phyloP scores from a whole-genome alignment of 257 asterid genomes.

The Petunia axillaris region DNA sequence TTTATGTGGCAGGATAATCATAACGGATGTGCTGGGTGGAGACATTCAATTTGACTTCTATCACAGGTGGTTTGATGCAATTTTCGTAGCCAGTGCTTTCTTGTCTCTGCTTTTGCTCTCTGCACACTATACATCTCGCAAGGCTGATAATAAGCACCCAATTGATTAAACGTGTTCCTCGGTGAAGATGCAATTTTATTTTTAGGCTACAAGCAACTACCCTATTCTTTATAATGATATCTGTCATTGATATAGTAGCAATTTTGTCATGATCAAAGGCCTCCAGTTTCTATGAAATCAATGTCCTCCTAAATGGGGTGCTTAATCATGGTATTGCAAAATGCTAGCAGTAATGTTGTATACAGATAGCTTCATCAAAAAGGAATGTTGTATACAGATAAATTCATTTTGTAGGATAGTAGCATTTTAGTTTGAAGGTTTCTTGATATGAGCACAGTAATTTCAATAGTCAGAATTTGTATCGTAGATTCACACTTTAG shows the following conservation, averaged over 20 bases:
- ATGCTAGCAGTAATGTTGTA: background rate
- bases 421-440: too few species aligned
- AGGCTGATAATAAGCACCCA: constrained; percentile 83
- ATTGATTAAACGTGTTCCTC: constrained; percentile 53
- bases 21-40: constrained; percentile 92
- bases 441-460: too few species aligned
- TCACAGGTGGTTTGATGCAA: constrained; percentile 97
- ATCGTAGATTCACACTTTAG: too few species aligned
- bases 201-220: background rate
- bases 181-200: constrained; percentile 7
- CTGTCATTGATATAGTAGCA: constrained; percentile 3
- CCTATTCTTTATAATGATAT: constrained; percentile 14
- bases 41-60: constrained; percentile 96
- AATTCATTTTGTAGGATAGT: too few species aligned
- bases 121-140: constrained; percentile 94
- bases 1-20: constrained; percentile 68
- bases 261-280: background rate
- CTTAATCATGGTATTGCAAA: background rate
- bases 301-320: background rate
- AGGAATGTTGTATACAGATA: too few species aligned
- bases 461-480: too few species aligned
- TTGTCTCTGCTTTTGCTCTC: constrained; percentile 88
- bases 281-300: background rate
- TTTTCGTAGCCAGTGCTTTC: constrained; percentile 94
- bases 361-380: too few species aligned